phyloP scores from a whole-genome alignment of 148 eudicot species.

The Diospyros kaki region DNA sequence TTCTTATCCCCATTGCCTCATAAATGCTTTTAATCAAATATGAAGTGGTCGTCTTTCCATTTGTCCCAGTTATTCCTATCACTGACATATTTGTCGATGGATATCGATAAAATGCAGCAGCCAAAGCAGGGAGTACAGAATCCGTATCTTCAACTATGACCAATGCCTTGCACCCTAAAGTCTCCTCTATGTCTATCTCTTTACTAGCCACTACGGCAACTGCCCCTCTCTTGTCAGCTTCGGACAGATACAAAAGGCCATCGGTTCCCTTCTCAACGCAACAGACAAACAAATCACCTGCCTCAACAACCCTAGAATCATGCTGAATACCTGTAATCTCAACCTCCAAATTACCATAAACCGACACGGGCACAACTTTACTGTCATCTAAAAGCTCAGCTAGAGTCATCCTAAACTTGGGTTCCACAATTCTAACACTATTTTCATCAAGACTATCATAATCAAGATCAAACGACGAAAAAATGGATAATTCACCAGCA shows the following conservation, averaged over 20 bases:
- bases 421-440: conserved; percentile 73
- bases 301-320: conserved; percentile 75
- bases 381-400: conserved; percentile 95
- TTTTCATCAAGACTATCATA: conserved; percentile 50
- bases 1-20: conserved; percentile 95
- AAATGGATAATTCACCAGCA: conserved; percentile 15
- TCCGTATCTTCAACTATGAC: conserved; percentile 87
- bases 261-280: conserved; percentile 75
- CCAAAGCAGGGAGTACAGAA: conserved; percentile 61
- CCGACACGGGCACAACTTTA: conserved; percentile 83
- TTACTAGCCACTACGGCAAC: conserved; percentile 94
- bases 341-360: conserved; percentile 81
- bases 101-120: conserved; percentile 75
- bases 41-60: conserved; percentile 76
- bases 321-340: conserved; percentile 86
- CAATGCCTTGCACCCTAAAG: conserved; percentile 85
- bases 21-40: conserved; percentile 80
- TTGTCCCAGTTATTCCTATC: conserved; percentile 80
- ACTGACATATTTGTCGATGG: conserved; percentile 81
- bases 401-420: conserved; percentile 77
- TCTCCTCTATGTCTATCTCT: conserved; percentile 90
- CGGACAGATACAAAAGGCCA: conserved; percentile 71
- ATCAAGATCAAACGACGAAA: conserved; percentile 55
- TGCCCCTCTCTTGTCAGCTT: conserved; percentile 97
- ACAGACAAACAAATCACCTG: conserved; percentile 94